Evolutionary conservation across 2,329 filamentous ascomycete species (phyloP).

Genomic region (Phyllosticta capitalensis): DNA sequence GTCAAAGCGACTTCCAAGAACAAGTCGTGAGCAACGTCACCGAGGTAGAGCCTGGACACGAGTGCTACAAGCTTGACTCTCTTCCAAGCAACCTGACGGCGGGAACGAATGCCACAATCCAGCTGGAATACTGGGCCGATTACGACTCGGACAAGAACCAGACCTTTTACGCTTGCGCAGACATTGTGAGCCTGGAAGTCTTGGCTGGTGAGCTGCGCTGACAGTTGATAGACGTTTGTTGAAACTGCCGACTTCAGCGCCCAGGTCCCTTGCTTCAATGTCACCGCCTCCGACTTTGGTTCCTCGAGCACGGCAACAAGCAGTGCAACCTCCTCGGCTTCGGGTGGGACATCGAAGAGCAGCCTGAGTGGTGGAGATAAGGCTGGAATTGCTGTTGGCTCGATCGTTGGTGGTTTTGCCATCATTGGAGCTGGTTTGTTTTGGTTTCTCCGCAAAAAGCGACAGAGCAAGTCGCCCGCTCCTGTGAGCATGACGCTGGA

Average conservation of each 20-base stretch:
- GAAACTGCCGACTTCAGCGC: conserved; percentile 30
- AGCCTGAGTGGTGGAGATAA: conserved; percentile 33
- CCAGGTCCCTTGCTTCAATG: conserved; percentile 39
- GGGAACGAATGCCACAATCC: conserved; percentile 37
- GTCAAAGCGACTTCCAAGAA: conserved; percentile 31
- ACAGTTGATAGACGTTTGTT: conserved; percentile 26
- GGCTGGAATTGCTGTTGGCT: conserved; percentile 33
- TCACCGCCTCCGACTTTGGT: conserved; percentile 29
- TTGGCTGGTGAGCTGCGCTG: conserved; percentile 5
- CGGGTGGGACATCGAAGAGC: not conserved
- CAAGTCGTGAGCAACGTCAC: conserved; percentile 27
- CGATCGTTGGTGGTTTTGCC: conserved; percentile 19
- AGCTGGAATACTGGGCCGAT: conserved; percentile 35
- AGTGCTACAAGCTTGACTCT: conserved; percentile 21
- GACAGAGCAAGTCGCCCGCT: not conserved
- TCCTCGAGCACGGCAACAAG: conserved; percentile 13
- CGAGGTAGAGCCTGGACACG: conserved; percentile 34
- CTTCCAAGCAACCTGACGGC: conserved; percentile 30
- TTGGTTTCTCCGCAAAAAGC: conserved; percentile 16
- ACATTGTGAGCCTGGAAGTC: conserved; percentile 22
- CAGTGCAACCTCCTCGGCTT: not conserved
- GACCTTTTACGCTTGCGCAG: conserved; percentile 40
- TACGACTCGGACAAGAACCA: conserved; percentile 31
- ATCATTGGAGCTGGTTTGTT: conserved; percentile 18
- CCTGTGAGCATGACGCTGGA: not conserved